Percentiles rank a stretch among this genome's conserved stretches.
Conservation (phyloP, 352 stramenopile genomes). For the Globisporangium mamillatum region DNA sequence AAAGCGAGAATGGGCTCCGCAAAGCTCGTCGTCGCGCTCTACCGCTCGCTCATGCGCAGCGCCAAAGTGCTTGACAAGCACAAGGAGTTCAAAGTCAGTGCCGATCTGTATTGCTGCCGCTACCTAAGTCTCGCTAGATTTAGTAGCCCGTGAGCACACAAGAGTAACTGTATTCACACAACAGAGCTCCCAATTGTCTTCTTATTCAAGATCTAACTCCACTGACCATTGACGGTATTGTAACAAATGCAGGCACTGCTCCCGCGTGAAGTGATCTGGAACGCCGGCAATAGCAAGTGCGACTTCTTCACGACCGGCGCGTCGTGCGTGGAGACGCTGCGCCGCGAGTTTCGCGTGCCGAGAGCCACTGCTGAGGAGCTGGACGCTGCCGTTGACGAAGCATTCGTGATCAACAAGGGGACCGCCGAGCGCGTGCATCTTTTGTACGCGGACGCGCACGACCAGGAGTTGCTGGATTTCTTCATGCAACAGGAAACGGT, state of each 20-base stretch:
- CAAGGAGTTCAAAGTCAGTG: conserved; percentile 56
- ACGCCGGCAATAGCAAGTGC: conserved; percentile 36
- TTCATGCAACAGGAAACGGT: conserved; percentile 22
- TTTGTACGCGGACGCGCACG: conserved; percentile 48
- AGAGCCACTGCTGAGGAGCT: conserved; percentile 16
- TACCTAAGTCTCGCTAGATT: neutral
- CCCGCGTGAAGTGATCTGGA: conserved; percentile 60
- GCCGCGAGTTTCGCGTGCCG: conserved; percentile 40
- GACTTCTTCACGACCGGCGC: conserved; percentile 60
- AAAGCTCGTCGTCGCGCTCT: conserved; percentile 64
- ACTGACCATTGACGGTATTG: neutral
- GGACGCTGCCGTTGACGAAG: conserved; percentile 52
- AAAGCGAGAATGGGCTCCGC: conserved; percentile 31
- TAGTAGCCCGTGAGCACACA: neutral
- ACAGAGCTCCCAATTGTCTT: neutral
- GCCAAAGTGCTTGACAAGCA: conserved; percentile 57
- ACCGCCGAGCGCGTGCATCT: conserved; percentile 63
- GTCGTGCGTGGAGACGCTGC: conserved; percentile 56
- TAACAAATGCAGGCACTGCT: conserved; percentile 44
- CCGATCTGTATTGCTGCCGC: neutral
- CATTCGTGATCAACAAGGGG: conserved; percentile 61
- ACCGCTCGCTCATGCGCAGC: conserved; percentile 66
- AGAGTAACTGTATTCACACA: neutral
- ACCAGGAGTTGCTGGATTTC: conserved; percentile 40
- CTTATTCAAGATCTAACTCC: neutral